Base-by-base conservation (phyloP, 257 asterid species). In the Solanum pinnatisectum region DNA sequence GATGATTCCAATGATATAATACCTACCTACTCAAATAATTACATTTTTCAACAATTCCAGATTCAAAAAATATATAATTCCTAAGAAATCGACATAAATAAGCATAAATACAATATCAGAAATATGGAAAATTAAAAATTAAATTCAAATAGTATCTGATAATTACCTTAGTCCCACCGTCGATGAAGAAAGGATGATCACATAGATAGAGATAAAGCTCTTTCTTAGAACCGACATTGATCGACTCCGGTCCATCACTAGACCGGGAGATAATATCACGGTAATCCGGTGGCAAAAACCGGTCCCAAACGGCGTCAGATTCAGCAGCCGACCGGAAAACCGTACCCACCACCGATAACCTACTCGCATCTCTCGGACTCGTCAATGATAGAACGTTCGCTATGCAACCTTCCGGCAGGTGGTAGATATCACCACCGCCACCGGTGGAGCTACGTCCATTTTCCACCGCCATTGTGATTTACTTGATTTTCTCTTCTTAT, bases 281-380 rank as follows among this genome's bases (percentile, higher is more conserved):
- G 59, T 93, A 94, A 87, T 95, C 98, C 13, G 95, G 39, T n/a
- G 98, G 98, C 89, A 96, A 72, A 88, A 96, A 96, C 33, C 94
- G 91, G 33, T 83, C 94, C 98, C 98, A 96, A 14, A 95, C 98
- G 65, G 91, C 89, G 89, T 95, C 98, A 79, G 96, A 95, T 71
- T 91, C 88, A 6, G 98, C 91, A 3, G 97, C 97, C 25, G 96
- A 90, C 20, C 94, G 94, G 89, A 95, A 95, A 12, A 89, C 87
- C 42, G 96, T 87, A 20, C 91, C 92, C 5, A 96, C 95, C 83
- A 68, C 63, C 35, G 96, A 91, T 14, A 95, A 88, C 90, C 96
- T 92, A 90, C 98, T 90, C 2, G 93, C 96, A 56, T 96, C 98
- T 88, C 87, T 90, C 1, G 99, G 98, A 90, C 87, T 94, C 23